Conservation (phyloP, 2,329 filamentous ascomycete genomes). For the Epicoccum nigrum region DNA sequence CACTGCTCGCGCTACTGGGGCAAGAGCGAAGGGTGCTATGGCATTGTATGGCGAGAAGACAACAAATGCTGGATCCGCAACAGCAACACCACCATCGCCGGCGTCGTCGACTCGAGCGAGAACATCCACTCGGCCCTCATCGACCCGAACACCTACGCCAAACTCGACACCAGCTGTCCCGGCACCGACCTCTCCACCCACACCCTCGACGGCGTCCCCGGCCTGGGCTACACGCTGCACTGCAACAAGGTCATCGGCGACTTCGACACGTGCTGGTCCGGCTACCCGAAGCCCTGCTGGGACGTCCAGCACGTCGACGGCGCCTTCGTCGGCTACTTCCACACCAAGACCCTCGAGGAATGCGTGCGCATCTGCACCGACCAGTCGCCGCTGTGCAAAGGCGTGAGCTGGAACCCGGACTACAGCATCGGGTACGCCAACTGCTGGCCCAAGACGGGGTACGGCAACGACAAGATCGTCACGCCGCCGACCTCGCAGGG, state of each 20-base stretch:
- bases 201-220: constrained; percentile 26
- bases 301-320: constrained; percentile 2
- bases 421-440: constrained; percentile 42
- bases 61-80: constrained; percentile 39
- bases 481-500: constrained; percentile 17
- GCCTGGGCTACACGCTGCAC: constrained; percentile 36
- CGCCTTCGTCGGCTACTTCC: constrained; percentile 34
- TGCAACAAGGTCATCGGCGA: constrained; percentile 34
- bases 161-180: constrained; percentile 31
- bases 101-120: constrained; percentile 12
- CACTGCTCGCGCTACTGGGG: constrained; percentile 42
- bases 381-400: constrained; percentile 38
- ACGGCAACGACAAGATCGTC: constrained; percentile 11
- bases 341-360: constrained; percentile 34
- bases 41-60: constrained; percentile 31
- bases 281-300: constrained; percentile 27
- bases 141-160: constrained; percentile 24
- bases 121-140: constrained; percentile 33
- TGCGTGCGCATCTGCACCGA: constrained; percentile 37
- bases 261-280: constrained; percentile 30
- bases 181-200: constrained; percentile 30
- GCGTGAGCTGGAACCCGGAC: constrained; percentile 36
- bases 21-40: constrained; percentile 38
- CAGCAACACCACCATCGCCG: constrained; percentile 24
- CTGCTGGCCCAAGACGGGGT: constrained; percentile 39